Conservation (phyloP, 192 early-diverging fungal genomes). For the Coemansia pectinata region DNA sequence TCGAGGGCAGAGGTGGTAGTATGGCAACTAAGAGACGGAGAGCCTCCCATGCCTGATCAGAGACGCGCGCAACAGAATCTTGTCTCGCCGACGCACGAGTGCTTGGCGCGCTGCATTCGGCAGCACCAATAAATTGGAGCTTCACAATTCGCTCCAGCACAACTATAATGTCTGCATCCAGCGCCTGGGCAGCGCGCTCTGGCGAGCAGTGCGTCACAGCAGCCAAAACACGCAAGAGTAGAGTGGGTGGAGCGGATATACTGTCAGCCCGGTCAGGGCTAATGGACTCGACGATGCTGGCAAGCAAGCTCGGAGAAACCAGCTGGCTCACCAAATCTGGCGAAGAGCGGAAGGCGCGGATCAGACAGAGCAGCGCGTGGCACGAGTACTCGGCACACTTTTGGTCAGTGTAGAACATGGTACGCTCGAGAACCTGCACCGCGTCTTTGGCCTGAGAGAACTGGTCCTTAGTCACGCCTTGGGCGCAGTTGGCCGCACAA, state of each 20-base stretch:
- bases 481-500: conserved; percentile 71
- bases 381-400: conserved; percentile 74
- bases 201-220: conserved; percentile 16
- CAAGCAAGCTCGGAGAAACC: conserved; percentile 59
- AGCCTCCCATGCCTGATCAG: conserved; percentile 34
- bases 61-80: conserved; percentile 4
- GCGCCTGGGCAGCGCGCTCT: conserved; percentile 18
- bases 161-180: conserved; percentile 15
- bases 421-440: conserved; percentile 69
- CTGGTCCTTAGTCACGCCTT: conserved; percentile 55
- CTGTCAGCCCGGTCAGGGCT: conserved; percentile 34
- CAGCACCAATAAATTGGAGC: neutral
- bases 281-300: conserved; percentile 59
- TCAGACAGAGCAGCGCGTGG: conserved; percentile 62
- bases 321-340: conserved; percentile 61
- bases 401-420: conserved; percentile 69
- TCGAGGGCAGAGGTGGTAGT: conserved; percentile 26
- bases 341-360: conserved; percentile 61
- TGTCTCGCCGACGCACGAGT: neutral
- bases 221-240: conserved; percentile 26
- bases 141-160: conserved; percentile 16
- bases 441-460: conserved; percentile 66
- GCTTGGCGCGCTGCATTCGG: neutral
- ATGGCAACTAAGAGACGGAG: conserved; percentile 25
- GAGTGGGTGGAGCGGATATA: conserved; percentile 16